A percentile compares a stretch with the other conserved stretches of the same genome.
These are phyloP conservation scores for Tuber indicum DNA, from an alignment of 495 filamentous ascomycete genomes.

Conservation along the genomic window DNA sequence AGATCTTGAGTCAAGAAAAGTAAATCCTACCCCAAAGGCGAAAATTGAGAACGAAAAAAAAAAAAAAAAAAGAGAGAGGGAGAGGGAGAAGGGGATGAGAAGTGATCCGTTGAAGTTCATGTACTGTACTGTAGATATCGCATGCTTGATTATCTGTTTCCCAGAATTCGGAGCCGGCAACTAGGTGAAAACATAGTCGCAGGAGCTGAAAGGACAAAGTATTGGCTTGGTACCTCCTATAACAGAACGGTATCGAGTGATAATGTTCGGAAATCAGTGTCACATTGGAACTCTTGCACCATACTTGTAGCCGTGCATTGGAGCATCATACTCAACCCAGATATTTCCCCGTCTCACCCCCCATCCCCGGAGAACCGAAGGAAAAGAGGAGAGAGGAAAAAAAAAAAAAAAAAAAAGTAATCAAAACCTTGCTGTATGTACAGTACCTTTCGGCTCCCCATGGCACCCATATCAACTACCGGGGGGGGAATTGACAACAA, in stretches of 20 bases:
- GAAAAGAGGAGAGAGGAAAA: too few species aligned
- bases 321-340: neutral
- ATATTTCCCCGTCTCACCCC: neutral
- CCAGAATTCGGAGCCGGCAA: neutral
- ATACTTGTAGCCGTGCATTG: neutral
- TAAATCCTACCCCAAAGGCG: neutral
- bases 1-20: conserved; percentile 1
- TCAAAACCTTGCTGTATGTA: neutral
- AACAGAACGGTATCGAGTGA: neutral
- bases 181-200: neutral
- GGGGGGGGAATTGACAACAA: neutral
- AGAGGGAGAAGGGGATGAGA: neutral
- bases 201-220: neutral
- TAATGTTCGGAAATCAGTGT: neutral
- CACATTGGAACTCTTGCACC: neutral
- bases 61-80: neutral
- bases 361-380: neutral
- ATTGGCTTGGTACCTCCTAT: neutral
- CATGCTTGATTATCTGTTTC: neutral
- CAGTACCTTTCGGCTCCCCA: neutral
- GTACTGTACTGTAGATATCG: neutral
- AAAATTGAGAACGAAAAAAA: neutral
- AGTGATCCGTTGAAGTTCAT: neutral
- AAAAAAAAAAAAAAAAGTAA: neutral
- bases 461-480: neutral